These are phyloP conservation scores for Phytophthora citricola DNA, from an alignment of 352 stramenopile genomes.

Conservation along the genomic window DNA sequence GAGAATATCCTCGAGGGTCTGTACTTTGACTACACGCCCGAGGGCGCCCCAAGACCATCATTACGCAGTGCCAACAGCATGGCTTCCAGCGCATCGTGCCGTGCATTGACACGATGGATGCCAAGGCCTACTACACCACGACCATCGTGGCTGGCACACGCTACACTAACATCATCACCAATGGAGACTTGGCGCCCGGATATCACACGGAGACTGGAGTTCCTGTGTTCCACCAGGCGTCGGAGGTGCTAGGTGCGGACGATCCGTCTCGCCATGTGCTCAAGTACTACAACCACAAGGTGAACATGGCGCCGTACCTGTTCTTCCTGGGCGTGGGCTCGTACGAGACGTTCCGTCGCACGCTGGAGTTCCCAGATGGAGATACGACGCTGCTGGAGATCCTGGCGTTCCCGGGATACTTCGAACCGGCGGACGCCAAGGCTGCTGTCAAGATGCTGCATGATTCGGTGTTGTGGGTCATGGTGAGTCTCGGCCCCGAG, in stretches of 20 bases:
- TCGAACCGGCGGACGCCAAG: slow-evolving; percentile 72
- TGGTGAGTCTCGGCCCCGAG: slow-evolving; percentile 76
- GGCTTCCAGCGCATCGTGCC: slow-evolving; percentile 82
- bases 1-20: slow-evolving; percentile 83
- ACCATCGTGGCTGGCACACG: slow-evolving; percentile 74
- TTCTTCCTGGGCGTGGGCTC: slow-evolving; percentile 83
- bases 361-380: slow-evolving; percentile 77
- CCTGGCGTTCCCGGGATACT: slow-evolving; percentile 72
- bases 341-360: slow-evolving; percentile 79
- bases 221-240: slow-evolving; percentile 63
- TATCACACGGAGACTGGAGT: slow-evolving; percentile 68
- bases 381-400: slow-evolving; percentile 79
- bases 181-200: slow-evolving; percentile 72
- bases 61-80: slow-evolving; percentile 85
- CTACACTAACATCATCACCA: slow-evolving; percentile 88
- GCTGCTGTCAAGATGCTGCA: slow-evolving; percentile 78
- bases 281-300: slow-evolving; percentile 86
- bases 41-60: slow-evolving; percentile 76
- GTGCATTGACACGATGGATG: slow-evolving; percentile 84
- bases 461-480: slow-evolving; percentile 76
- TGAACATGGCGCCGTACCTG: slow-evolving; percentile 87
- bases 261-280: slow-evolving; percentile 67
- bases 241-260: slow-evolving; percentile 57
- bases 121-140: slow-evolving; percentile 84
- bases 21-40: slow-evolving; percentile 82